Evolutionary conservation across 352 stramenopile species (phyloP), one percentile per base, ranked within the genome.

Genomic region (Globisporangium megalacanthum): DNA sequence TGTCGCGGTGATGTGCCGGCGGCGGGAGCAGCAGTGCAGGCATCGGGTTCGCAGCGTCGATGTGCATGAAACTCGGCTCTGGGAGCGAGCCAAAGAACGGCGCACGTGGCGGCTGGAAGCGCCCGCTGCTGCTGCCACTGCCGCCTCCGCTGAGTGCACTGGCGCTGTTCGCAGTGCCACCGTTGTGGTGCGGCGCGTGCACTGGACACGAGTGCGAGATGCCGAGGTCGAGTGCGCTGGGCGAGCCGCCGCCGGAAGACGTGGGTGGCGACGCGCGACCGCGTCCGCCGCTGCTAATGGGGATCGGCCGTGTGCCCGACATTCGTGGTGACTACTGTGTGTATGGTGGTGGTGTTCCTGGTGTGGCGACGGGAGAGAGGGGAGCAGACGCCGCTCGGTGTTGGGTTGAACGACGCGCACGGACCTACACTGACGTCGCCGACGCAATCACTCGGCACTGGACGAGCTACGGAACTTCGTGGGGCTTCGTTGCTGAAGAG

Each of bases 181-280:
- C 39, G 56, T 69, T 67, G 51, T 70, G 53, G 58, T 73, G 68
- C 54, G 72, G 70, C 66, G 77, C 75, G 61, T 78, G 72, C 19
- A 75, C 77, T 14, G 79, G 79, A 57, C 83, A 80, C 42, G 79
- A 90, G 49, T 88, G 77, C 22, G 77, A 75, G n/a, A 86, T 70
- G 46, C 29, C 61, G 29, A 66, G 66, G 14, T 51, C 60, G 47
- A 45, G 42, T 42, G 25, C 25, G 25, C 25, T 29, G 25, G 65
- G 17, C 50, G 68, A 36, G 54, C 67, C 52, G 45, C 68, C 49
- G 44, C 39, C n/a, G 25, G 58, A 52, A 14, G 52, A 62, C 35
- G 22, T 58, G 9, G 52, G 58, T n/a, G 58, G 58, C 33, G 58
- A 53, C 22, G 48, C 48, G 37, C 56, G 56, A n/a, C 52, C 37